These are phyloP conservation scores for Willaertia magna DNA, from an alignment of 208 protist genomes.

Conservation along the genomic window DNA sequence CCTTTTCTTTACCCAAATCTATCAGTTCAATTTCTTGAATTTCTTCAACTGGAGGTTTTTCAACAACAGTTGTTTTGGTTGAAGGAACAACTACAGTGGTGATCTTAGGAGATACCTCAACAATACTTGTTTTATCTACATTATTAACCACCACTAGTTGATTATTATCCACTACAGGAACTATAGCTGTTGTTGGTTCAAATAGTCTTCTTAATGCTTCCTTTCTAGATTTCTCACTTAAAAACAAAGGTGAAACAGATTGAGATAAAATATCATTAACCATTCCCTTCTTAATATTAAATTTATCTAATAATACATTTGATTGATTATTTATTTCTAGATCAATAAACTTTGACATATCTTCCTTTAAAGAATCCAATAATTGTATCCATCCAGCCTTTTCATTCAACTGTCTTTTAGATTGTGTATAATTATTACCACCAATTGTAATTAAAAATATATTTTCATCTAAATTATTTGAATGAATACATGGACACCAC, in stretches of 20 bases:
- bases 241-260: neutral
- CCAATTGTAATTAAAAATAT: neutral
- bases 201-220: neutral
- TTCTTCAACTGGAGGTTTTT: too few relatives aligned
- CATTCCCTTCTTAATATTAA: too few relatives aligned
- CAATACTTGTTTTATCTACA: too few relatives aligned
- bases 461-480: neutral
- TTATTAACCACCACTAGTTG: too few relatives aligned
- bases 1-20: too few relatives aligned
- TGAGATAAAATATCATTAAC: neutral
- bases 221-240: neutral
- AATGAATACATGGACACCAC: neutral
- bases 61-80: too few relatives aligned
- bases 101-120: too few relatives aligned
- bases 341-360: neutral
- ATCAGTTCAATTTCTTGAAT: too few relatives aligned
- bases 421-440: neutral
- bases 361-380: neutral
- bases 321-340: neutral
- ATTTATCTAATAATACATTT: too few relatives aligned
- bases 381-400: neutral
- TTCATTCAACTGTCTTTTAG: neutral
- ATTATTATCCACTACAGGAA: too few relatives aligned
- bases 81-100: too few relatives aligned
- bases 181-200: too few relatives aligned